Conservation (phyloP, 2,329 filamentous ascomycete genomes). For the Ophiostoma fasciatum region DNA sequence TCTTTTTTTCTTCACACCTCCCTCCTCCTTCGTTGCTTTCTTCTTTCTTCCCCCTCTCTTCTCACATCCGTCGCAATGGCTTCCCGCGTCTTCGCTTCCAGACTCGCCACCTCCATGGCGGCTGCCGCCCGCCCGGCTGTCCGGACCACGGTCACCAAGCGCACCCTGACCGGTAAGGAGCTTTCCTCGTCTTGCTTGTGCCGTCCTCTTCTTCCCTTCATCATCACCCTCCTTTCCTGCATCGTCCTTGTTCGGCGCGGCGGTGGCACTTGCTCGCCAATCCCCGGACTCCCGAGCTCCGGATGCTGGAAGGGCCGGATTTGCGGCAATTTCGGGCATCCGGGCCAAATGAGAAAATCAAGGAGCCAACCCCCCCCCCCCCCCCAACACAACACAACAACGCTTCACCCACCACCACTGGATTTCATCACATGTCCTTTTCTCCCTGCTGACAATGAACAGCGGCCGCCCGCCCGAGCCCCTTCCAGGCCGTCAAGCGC, state of each 20-base stretch:
- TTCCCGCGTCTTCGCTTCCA: constrained; percentile 62
- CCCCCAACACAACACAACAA: neutral
- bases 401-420: neutral
- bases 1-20: constrained; percentile 12
- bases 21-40: constrained; percentile 13
- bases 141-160: constrained; percentile 53
- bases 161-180: constrained; percentile 58
- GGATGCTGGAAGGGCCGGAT: neutral
- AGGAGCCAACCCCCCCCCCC: too few species aligned
- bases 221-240: too few species aligned
- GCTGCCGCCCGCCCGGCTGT: constrained; percentile 63
- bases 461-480: constrained; percentile 42
- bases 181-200: neutral
- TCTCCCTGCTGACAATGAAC: constrained; percentile 4
- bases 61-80: constrained; percentile 54
- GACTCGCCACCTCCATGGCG: constrained; percentile 65
- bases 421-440: neutral
- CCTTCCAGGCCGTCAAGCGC: constrained; percentile 64
- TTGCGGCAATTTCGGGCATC: constrained; percentile 9
- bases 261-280: too few species aligned
- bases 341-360: constrained; percentile 1
- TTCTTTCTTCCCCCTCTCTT: constrained; percentile 24
- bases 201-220: neutral
- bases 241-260: too few species aligned
- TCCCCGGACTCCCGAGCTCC: too few species aligned